Conservation (phyloP, 2,329 filamentous ascomycete genomes). For the Drechslerella coelobrocha region DNA sequence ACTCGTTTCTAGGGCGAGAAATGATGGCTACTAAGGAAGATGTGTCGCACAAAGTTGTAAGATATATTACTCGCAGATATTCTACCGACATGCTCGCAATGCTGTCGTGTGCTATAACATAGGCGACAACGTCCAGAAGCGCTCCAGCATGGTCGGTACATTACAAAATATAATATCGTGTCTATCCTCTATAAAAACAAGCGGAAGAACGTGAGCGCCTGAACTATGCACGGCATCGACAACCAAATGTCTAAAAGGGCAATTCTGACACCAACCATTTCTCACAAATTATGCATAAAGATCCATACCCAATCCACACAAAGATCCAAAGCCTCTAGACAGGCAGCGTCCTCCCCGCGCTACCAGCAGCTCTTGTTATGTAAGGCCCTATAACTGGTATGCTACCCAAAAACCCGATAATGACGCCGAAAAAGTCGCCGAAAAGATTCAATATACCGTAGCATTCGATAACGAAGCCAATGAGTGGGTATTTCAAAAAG, state of each 20-base stretch:
- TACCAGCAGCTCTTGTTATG: conserved; percentile 76
- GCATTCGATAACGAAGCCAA: conserved; percentile 87
- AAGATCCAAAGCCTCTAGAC: conserved; percentile 12
- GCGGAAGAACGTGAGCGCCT: not conserved
- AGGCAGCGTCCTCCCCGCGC: conserved; percentile 36
- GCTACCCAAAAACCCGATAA: conserved; percentile 83
- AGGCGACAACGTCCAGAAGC: too few relatives aligned
- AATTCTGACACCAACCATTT: not conserved
- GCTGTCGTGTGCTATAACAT: too few relatives aligned
- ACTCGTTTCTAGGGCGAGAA: too few relatives aligned
- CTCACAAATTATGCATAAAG: not conserved
- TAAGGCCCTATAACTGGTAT: conserved; percentile 86
- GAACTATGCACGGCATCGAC: not conserved
- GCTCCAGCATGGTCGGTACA: not conserved
- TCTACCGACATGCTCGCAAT: too few relatives aligned
- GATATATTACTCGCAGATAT: too few relatives aligned
- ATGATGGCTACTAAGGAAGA: too few relatives aligned
- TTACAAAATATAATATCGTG: not conserved
- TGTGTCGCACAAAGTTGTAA: too few relatives aligned
- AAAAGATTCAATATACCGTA: conserved; percentile 95
- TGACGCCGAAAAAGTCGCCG: conserved; percentile 93
- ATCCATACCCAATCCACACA: not conserved
- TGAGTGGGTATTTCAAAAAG: conserved; percentile 84
- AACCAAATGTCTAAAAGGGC: not conserved
- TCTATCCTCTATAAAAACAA: conserved; percentile 3